Evolutionary conservation across 2,329 filamentous ascomycete genomes (phyloP).

Genomic region (Talaromyces sp.): DNA sequence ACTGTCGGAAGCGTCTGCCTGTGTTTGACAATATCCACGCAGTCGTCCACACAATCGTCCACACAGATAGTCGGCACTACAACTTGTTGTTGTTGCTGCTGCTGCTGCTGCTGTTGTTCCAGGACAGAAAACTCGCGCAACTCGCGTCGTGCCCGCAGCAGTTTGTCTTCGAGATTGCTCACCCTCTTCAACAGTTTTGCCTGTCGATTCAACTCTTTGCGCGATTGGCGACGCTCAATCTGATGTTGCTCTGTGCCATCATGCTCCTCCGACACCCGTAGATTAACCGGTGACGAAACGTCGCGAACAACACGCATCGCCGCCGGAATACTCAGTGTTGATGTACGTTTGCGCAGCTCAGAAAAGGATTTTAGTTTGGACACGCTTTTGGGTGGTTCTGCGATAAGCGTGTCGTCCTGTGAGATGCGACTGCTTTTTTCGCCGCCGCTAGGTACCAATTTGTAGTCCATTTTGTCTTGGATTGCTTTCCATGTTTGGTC

Average conservation of each 20-base stretch:
- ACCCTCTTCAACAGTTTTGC: conserved; percentile 56
- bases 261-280: conserved; percentile 3
- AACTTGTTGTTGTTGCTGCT: neutral
- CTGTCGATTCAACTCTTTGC: conserved; percentile 55
- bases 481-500: conserved; percentile 33
- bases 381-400: conserved; percentile 14
- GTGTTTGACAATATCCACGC: conserved; percentile 1
- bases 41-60: conserved; percentile 23
- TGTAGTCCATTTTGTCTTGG: conserved; percentile 27
- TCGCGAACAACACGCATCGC: conserved; percentile 21
- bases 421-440: conserved; percentile 5
- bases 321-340: conserved; percentile 24
- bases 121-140: conserved; percentile 39
- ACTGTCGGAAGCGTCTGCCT: conserved; percentile 34
- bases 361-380: conserved; percentile 31
- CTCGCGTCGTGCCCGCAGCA: conserved; percentile 52
- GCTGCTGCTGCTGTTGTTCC: neutral
- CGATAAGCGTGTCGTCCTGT: conserved; percentile 7
- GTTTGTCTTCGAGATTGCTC: conserved; percentile 56
- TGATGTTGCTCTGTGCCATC: conserved; percentile 20
- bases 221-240: conserved; percentile 48
- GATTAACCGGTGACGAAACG: conserved; percentile 23
- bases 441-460: conserved; percentile 10
- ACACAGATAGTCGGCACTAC: conserved; percentile 20
- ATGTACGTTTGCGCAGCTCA: conserved; percentile 31